phyloP scores from a whole-genome alignment of 1,284 basidiomycete species.

The Ceratobasidium sp. region DNA sequence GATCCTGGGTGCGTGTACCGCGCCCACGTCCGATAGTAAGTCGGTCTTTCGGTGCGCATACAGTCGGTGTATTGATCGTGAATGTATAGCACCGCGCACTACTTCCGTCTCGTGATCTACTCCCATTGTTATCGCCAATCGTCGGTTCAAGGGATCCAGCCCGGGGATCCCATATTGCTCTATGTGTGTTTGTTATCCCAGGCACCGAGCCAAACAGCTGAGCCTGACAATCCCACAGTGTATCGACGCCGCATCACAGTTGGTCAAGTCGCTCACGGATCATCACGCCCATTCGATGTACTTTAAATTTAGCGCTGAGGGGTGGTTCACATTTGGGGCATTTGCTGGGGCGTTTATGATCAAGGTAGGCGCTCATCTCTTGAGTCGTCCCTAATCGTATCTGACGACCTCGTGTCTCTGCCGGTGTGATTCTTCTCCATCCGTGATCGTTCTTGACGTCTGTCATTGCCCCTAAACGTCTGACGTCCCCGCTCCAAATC shows the following conservation, averaged over 20 bases:
- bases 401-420: too few species aligned
- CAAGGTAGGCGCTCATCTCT: conserved; percentile 12
- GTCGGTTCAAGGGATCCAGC: conserved; percentile 1
- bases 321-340: conserved; percentile 43
- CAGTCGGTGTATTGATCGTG: background rate
- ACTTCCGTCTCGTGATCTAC: conserved; percentile 33
- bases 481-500: background rate
- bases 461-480: too few species aligned
- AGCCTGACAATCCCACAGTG: conserved; percentile 2
- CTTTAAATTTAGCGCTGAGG: conserved; percentile 42
- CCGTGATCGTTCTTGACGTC: background rate
- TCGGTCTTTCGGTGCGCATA: background rate
- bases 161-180: background rate
- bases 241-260: conserved; percentile 27
- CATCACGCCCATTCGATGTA: conserved; percentile 34
- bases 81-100: conserved; percentile 22
- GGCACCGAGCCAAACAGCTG: background rate
- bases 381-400: too few species aligned
- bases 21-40: conserved; percentile 30
- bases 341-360: conserved; percentile 42
- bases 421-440: too few species aligned
- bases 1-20: conserved; percentile 11
- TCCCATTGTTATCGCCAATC: conserved; percentile 16
- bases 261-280: conserved; percentile 37
- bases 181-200: too few species aligned